phyloP scores from a whole-genome alignment of 2,329 filamentous ascomycete species.

The Nemania diffusa region DNA sequence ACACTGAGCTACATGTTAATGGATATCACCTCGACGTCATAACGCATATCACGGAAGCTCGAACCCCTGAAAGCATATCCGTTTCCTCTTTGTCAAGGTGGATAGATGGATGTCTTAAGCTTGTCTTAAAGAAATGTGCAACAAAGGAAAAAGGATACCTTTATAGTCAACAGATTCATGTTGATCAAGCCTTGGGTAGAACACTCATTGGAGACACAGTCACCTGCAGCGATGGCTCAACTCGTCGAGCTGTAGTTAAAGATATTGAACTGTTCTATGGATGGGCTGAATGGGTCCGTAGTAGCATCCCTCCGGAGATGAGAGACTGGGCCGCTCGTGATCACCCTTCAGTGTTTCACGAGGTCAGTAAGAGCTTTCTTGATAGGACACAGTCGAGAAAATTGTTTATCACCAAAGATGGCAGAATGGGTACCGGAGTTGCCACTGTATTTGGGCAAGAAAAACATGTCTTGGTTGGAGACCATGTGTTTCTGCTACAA shows the following conservation, averaged over 20 bases:
- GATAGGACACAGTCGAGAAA: neutral
- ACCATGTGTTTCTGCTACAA: slow-evolving; percentile 2
- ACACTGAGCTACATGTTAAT: neutral
- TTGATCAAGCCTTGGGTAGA: neutral
- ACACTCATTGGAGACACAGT: slow-evolving; percentile 6
- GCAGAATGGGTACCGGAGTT: slow-evolving; percentile 2
- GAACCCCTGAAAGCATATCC: slow-evolving; percentile 2
- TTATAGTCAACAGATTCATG: neutral
- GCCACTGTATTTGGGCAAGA: slow-evolving; percentile 2
- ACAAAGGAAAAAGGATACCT: neutral
- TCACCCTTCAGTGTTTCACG: neutral
- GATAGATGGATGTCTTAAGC: slow-evolving; percentile 1
- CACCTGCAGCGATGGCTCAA: slow-evolving; percentile 3
- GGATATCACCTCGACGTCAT: slow-evolving; percentile 4
- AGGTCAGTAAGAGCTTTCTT: slow-evolving; percentile 4
- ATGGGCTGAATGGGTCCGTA: neutral
- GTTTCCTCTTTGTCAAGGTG: neutral
- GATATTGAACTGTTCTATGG: slow-evolving; percentile 1
- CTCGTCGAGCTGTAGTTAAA: neutral
- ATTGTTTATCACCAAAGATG: neutral
- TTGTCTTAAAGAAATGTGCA: neutral
- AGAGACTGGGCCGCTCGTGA: slow-evolving; percentile 2
- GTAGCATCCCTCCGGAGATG: neutral
- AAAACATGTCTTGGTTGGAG: slow-evolving; percentile 1
- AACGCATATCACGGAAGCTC: neutral